phyloP scores from a whole-genome alignment of 441 rosid species.

The Melianthus villosus region DNA sequence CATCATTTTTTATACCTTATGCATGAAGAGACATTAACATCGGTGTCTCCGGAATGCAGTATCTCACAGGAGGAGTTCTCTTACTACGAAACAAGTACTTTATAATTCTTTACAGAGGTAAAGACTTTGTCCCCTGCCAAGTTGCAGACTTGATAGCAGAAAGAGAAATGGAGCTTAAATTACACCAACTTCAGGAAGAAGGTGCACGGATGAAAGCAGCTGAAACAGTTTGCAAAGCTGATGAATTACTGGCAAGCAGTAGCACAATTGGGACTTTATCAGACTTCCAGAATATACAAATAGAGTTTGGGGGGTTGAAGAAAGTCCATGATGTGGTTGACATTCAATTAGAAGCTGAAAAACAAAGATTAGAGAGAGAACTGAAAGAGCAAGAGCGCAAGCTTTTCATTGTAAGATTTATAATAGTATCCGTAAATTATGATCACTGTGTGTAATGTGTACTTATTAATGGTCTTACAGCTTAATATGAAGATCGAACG shows the following conservation, averaged over 20 bases:
- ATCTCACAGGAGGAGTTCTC: conserved; percentile 67
- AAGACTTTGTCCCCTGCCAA: conserved; percentile 51
- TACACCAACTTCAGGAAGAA: conserved; percentile 52
- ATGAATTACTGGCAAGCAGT: conserved; percentile 21
- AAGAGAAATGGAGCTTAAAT: conserved; percentile 46
- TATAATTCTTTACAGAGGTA: conserved; percentile 68
- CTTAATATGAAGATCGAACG: conserved; percentile 45
- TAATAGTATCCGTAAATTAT: conserved; percentile 5
- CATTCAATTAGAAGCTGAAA: conserved; percentile 33
- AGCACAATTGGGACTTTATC: conserved; percentile 46
- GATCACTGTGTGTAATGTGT: background rate
- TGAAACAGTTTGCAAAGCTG: conserved; percentile 20
- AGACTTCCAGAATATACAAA: conserved; percentile 42
- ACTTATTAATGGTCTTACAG: conserved; percentile 22
- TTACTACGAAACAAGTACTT: conserved; percentile 55
- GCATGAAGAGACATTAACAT: too few species aligned
- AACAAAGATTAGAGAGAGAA: conserved; percentile 33
- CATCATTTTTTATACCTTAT: too few species aligned
- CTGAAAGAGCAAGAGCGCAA: conserved; percentile 42
- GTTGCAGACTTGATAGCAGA: conserved; percentile 35
- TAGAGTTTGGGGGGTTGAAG: conserved; percentile 21
- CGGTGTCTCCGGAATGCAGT: too few species aligned
- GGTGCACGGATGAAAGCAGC: conserved; percentile 30
- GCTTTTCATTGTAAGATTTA: conserved; percentile 45
- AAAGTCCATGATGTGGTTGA: conserved; percentile 19